Evolutionary conservation across 139 green algal species (phyloP).

Genomic region (Microglena sp.): DNA sequence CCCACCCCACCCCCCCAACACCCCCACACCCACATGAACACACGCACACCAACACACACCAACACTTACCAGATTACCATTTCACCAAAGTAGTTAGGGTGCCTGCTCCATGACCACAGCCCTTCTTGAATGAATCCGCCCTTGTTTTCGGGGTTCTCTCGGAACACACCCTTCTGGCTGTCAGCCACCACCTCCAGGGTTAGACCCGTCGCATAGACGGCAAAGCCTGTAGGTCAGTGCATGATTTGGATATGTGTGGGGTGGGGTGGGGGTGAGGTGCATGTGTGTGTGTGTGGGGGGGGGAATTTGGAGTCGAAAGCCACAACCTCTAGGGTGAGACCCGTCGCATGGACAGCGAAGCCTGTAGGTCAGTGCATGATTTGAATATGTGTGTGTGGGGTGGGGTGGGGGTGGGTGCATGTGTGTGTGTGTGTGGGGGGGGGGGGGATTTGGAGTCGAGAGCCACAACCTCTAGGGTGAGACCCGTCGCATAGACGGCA

Average conservation of each 20-base stretch:
- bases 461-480: constrained; percentile 43
- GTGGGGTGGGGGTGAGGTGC: neutral
- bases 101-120: constrained; percentile 58
- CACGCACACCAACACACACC: constrained; percentile 56
- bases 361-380: neutral
- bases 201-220: constrained; percentile 52
- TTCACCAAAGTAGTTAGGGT: constrained; percentile 90
- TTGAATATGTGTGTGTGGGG: neutral
- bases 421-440: constrained; percentile 54
- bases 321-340: constrained; percentile 6
- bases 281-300: constrained; percentile 6
- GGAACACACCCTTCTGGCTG: constrained; percentile 13
- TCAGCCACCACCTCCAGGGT: constrained; percentile 47
- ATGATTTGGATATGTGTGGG: neutral
- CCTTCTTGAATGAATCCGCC: constrained; percentile 70
- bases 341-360: too few species aligned
- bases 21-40: constrained; percentile 16
- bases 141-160: constrained; percentile 46
- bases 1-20: neutral
- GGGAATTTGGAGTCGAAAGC: neutral
- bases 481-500: constrained; percentile 46
- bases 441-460: too few species aligned
- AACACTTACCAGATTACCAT: constrained; percentile 52
- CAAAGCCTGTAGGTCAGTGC: constrained; percentile 19
- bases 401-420: constrained; percentile 46